Evolutionary conservation across 2,329 filamentous ascomycete genomes (phyloP).

Genomic region (Fusarium agapanthi): DNA sequence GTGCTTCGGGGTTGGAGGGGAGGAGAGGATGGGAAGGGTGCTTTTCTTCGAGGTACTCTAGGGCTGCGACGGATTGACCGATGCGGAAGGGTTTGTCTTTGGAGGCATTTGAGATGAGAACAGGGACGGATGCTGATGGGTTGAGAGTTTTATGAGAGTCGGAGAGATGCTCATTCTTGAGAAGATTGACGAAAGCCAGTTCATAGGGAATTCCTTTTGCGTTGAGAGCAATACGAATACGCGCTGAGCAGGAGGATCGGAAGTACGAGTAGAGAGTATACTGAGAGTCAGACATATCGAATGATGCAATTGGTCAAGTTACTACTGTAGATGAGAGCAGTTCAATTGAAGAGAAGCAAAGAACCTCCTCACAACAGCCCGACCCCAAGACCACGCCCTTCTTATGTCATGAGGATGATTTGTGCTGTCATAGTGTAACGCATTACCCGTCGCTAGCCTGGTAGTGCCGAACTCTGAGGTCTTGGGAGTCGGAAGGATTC

Average conservation of each 20-base stretch:
- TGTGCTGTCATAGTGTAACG: neutral
- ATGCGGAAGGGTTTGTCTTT: constrained; percentile 50
- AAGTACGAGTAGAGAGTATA: constrained; percentile 67
- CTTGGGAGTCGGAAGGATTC: constrained; percentile 10
- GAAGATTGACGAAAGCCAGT: constrained; percentile 60
- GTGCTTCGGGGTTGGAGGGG: constrained; percentile 53
- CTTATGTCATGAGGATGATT: constrained; percentile 19
- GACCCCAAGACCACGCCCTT: constrained; percentile 11
- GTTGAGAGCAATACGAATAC: constrained; percentile 67
- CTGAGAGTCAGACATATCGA: constrained; percentile 32
- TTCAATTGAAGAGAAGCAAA: rapidly evolving
- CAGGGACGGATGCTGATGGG: constrained; percentile 63
- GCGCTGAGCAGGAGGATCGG: constrained; percentile 69
- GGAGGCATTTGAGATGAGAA: constrained; percentile 54
- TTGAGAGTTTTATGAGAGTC: constrained; percentile 58
- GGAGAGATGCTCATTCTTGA: constrained; percentile 61
- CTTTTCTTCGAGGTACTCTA: constrained; percentile 69
- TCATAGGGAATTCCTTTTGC: constrained; percentile 62
- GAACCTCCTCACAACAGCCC: rapidly evolving
- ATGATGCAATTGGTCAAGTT: rapidly evolving
- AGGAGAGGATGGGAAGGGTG: constrained; percentile 57
- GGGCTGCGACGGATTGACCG: constrained; percentile 65
- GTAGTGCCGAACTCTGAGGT: constrained; percentile 17
- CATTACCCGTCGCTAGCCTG: constrained; percentile 26
- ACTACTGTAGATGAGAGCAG: rapidly evolving